Conservation (phyloP, 2,329 filamentous ascomycete species). For the Trichoderma endophyticum region DNA sequence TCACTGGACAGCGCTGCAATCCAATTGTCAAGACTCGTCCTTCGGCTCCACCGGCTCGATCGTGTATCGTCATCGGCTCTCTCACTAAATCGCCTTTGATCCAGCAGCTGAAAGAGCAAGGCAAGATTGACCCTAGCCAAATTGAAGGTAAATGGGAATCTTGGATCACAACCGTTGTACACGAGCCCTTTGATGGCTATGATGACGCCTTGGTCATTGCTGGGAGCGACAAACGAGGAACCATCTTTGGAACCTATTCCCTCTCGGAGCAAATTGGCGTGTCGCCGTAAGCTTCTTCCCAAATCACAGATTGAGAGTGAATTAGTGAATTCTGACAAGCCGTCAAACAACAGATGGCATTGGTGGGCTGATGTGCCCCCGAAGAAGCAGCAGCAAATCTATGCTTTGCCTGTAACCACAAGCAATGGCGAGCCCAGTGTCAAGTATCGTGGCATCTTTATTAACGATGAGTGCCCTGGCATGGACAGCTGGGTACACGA, state of each 20-base stretch:
- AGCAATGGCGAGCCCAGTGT: conserved; percentile 49
- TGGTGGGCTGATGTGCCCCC: conserved; percentile 58
- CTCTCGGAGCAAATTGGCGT: conserved; percentile 61
- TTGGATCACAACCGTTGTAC: conserved; percentile 47
- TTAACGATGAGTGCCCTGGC: conserved; percentile 50
- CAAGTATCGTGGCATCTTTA: conserved; percentile 59
- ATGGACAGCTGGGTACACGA: conserved; percentile 55
- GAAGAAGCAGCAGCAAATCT: conserved; percentile 45
- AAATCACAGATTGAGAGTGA: neutral
- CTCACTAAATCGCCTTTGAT: conserved; percentile 24
- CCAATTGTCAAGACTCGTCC: conserved; percentile 7
- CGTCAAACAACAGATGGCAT: conserved; percentile 43
- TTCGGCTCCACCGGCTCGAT: conserved; percentile 1
- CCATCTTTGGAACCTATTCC: conserved; percentile 59
- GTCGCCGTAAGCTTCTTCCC: conserved; percentile 40
- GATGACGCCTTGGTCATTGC: conserved; percentile 52
- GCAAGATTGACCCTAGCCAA: conserved; percentile 24
- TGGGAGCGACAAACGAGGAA: conserved; percentile 57
- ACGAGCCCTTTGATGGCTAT: conserved; percentile 42
- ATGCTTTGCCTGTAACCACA: conserved; percentile 38
- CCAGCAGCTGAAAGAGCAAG: conserved; percentile 18
- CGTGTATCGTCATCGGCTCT: conserved; percentile 27
- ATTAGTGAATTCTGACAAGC: neutral
- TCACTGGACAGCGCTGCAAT: conserved; percentile 23
- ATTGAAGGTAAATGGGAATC: conserved; percentile 53